Evolutionary conservation across 2,329 filamentous ascomycete species (phyloP).

Genomic region (Xylariaceae sp.): DNA sequence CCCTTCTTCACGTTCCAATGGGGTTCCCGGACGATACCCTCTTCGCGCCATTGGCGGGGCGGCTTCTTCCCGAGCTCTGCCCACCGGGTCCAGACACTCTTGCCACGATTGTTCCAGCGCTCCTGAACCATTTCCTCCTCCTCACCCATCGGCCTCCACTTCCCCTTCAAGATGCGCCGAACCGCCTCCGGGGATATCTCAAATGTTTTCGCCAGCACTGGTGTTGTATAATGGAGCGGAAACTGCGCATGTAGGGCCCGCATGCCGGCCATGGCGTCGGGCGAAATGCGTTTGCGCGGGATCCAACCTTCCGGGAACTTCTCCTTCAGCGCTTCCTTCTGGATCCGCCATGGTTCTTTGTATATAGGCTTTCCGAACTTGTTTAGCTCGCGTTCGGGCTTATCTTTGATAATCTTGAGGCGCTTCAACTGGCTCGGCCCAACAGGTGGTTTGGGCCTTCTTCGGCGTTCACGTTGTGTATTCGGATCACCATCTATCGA

Average conservation of each 20-base stretch:
- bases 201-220: slow-evolving; percentile 71
- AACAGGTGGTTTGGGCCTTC: slow-evolving; percentile 11
- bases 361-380: slow-evolving; percentile 19
- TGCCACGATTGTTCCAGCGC: slow-evolving; percentile 59
- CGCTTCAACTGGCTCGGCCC: slow-evolving; percentile 24
- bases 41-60: slow-evolving; percentile 55
- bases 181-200: slow-evolving; percentile 84
- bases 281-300: slow-evolving; percentile 81
- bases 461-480: not conserved
- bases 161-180: slow-evolving; percentile 76
- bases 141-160: slow-evolving; percentile 60
- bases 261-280: slow-evolving; percentile 88
- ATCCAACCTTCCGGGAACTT: slow-evolving; percentile 83
- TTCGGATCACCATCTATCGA: not conserved
- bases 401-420: slow-evolving; percentile 26
- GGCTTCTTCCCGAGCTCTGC: slow-evolving; percentile 60
- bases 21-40: slow-evolving; percentile 47
- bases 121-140: slow-evolving; percentile 55
- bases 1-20: slow-evolving; percentile 37
- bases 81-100: slow-evolving; percentile 55
- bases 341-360: slow-evolving; percentile 62
- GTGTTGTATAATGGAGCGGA: slow-evolving; percentile 71
- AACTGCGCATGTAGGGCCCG: slow-evolving; percentile 74
- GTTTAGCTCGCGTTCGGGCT: not conserved
- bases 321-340: slow-evolving; percentile 68